Evolutionary conservation across 2,329 filamentous ascomycete genomes (phyloP).

Genomic region (Talaromyces sp.): DNA sequence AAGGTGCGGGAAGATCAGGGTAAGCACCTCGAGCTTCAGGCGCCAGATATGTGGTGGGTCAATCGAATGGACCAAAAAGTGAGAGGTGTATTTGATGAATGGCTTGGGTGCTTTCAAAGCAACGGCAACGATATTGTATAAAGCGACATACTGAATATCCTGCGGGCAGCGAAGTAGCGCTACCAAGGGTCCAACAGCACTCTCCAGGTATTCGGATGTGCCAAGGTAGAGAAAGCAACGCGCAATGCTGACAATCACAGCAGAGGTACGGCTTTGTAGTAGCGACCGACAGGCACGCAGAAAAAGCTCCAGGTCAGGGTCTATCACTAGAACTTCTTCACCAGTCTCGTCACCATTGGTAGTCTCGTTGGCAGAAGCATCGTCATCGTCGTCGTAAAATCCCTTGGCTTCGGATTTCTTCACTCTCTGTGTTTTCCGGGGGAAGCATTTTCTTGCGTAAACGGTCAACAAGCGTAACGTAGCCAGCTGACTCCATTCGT

Average conservation of each 20-base stretch:
- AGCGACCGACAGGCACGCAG: constrained; percentile 77
- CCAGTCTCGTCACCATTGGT: constrained; percentile 35
- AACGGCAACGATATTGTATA: constrained; percentile 95
- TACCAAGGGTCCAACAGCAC: constrained; percentile 76
- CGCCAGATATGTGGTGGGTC: constrained; percentile 82
- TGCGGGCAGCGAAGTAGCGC: constrained; percentile 78
- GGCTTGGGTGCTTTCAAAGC: constrained; percentile 68
- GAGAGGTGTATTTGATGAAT: constrained; percentile 84
- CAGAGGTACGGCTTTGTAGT: constrained; percentile 86
- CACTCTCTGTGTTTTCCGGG: constrained; percentile 58
- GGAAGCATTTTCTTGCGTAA: constrained; percentile 86
- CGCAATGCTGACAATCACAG: constrained; percentile 82
- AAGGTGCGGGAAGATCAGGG: constrained; percentile 83
- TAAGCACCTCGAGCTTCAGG: constrained; percentile 85
- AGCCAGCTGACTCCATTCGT: constrained; percentile 93
- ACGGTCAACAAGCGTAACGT: constrained; percentile 75
- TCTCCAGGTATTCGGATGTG: constrained; percentile 68
- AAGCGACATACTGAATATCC: constrained; percentile 82
- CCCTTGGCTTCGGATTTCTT: constrained; percentile 59
- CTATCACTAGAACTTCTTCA: constrained; percentile 59
- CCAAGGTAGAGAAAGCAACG: constrained; percentile 82
- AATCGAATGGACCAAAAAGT: constrained; percentile 79
- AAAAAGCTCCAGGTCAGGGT: constrained; percentile 78
- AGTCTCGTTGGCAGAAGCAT: constrained; percentile 41
- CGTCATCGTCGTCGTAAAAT: constrained; percentile 72